Evolutionary conservation across 768 basidiomycete species (phyloP).

Genomic region (Cyathus striatus): DNA sequence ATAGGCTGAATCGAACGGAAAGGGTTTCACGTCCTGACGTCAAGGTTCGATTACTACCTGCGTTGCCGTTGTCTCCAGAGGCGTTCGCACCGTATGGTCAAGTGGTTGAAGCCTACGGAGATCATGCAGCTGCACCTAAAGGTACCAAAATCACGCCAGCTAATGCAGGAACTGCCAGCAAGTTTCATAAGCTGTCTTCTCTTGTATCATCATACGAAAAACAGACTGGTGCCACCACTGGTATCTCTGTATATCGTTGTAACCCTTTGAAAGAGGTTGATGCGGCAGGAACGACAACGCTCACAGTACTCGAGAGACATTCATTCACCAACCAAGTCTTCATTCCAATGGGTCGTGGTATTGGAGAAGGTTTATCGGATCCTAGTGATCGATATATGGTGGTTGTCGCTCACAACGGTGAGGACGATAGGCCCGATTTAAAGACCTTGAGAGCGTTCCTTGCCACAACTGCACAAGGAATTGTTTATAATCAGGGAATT

Average conservation of each 20-base stretch:
- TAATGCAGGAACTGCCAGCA: constrained; percentile 86
- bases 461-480: constrained; percentile 76
- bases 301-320: constrained; percentile 86
- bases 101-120: constrained; percentile 84
- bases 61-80: constrained; percentile 73
- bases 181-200: constrained; percentile 89
- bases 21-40: neutral
- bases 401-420: constrained; percentile 78
- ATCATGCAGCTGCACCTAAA: constrained; percentile 61
- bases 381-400: constrained; percentile 67
- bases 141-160: constrained; percentile 72
- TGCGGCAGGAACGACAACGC: constrained; percentile 42
- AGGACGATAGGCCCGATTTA: constrained; percentile 74
- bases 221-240: constrained; percentile 50
- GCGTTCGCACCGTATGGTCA: constrained; percentile 87
- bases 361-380: constrained; percentile 40
- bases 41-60: constrained; percentile 35
- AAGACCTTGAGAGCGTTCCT: constrained; percentile 75
- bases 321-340: constrained; percentile 89
- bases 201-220: constrained; percentile 62
- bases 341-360: constrained; percentile 80
- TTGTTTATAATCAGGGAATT: constrained; percentile 75
- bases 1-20: neutral
- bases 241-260: constrained; percentile 83
- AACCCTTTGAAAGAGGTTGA: constrained; percentile 44